Conservation (phyloP, 2,329 filamentous ascomycete species). For the Podosphaera aphanis region DNA sequence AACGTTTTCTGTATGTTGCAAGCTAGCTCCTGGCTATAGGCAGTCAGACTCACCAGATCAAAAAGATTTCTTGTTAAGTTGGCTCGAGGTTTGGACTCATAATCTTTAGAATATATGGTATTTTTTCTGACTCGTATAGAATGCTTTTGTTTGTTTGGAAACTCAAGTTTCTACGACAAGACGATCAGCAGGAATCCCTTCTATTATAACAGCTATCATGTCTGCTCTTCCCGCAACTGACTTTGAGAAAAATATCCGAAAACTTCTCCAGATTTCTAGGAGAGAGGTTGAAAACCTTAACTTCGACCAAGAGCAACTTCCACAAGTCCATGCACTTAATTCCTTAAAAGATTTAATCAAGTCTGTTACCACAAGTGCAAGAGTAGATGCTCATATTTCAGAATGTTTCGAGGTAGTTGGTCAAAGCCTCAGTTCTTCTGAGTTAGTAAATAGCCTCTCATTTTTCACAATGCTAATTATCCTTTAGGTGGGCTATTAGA, state of each 20-base stretch:
- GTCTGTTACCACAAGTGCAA: constrained; percentile 48
- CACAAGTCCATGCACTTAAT: constrained; percentile 88
- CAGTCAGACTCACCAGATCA: background rate
- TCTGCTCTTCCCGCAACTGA: constrained; percentile 36
- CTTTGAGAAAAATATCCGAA: constrained; percentile 39
- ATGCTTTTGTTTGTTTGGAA: constrained; percentile 45
- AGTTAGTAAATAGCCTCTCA: constrained; percentile 28
- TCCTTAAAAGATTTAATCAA: constrained; percentile 83
- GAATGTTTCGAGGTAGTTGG: constrained; percentile 59
- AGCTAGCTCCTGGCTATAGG: constrained; percentile 22
- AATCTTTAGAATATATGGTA: background rate
- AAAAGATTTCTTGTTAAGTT: background rate
- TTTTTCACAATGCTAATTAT: background rate
- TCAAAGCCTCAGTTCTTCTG: constrained; percentile 50
- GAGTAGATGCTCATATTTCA: constrained; percentile 51
- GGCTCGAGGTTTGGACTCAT: constrained; percentile 1
- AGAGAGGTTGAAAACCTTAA: constrained; percentile 28
- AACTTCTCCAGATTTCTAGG: constrained; percentile 35
- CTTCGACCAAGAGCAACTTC: constrained; percentile 38
- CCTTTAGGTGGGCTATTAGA: constrained; percentile 63
- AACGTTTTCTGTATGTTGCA: constrained; percentile 64
- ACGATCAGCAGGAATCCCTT: constrained; percentile 76
- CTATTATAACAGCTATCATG: constrained; percentile 62
- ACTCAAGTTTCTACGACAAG: constrained; percentile 63
- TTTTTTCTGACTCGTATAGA: constrained; percentile 18